These are phyloP conservation scores for Elsinoe ampelina DNA, from an alignment of 2,329 filamentous ascomycete genomes.

Conservation along the genomic window DNA sequence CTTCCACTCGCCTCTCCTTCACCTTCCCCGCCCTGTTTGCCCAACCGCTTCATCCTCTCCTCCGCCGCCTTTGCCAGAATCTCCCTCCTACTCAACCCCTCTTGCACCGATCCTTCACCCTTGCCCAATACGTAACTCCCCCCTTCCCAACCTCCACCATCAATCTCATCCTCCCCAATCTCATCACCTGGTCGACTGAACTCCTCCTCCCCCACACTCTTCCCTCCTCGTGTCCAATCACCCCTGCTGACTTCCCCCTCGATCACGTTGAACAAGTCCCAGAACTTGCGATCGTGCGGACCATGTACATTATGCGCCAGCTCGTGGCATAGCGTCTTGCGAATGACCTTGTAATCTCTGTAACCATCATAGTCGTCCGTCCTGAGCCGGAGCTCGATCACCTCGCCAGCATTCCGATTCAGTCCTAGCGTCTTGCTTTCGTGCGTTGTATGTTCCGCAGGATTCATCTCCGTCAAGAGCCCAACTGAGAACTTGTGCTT, in stretches of 20 bases:
- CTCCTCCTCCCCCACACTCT: constrained; percentile 49
- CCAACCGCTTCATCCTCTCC: constrained; percentile 50
- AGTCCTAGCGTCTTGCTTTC: constrained; percentile 76
- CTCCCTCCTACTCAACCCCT: constrained; percentile 58
- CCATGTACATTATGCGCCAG: constrained; percentile 84
- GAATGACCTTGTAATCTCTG: constrained; percentile 81
- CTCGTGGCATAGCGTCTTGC: constrained; percentile 90
- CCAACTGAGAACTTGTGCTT: constrained; percentile 78
- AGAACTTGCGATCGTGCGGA: constrained; percentile 78
- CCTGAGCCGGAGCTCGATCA: constrained; percentile 81
- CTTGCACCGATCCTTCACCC: constrained; percentile 24
- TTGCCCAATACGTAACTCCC: constrained; percentile 58
- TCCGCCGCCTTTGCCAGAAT: constrained; percentile 66
- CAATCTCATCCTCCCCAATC: constrained; percentile 46
- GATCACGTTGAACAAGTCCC: constrained; percentile 78
- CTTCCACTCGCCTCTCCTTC: constrained; percentile 24
- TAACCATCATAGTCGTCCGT: constrained; percentile 94
- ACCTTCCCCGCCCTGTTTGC: constrained; percentile 31
- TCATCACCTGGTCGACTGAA: constrained; percentile 45
- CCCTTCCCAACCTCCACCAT: constrained; percentile 68
- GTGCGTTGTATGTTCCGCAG: constrained; percentile 69
- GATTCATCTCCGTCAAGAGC: constrained; percentile 92
- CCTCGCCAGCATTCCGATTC: constrained; percentile 79
- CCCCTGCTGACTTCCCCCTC: constrained; percentile 73
- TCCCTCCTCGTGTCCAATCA: constrained; percentile 68